Evolutionary conservation across 1,284 basidiomycete species (phyloP).

Genomic region (Phlebopus sp.): DNA sequence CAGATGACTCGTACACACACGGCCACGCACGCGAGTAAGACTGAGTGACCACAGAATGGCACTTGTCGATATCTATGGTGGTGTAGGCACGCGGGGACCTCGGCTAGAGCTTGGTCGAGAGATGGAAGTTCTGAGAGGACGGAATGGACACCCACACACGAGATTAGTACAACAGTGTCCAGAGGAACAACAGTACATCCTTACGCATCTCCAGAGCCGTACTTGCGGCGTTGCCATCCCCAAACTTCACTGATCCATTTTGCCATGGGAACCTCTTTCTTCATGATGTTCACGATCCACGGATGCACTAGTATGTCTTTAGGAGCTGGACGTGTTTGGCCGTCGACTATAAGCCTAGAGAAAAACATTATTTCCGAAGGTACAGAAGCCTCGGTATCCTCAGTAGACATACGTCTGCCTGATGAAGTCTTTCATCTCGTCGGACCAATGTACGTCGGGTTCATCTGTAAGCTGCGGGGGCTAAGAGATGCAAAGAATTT

Average conservation of each 20-base stretch:
- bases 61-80: constrained; percentile 19
- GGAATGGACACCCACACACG: background rate
- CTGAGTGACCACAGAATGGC: background rate
- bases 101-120: constrained; percentile 45
- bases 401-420: constrained; percentile 67
- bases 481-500: constrained; percentile 37
- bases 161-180: background rate
- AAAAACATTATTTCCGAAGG: constrained; percentile 3
- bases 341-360: constrained; percentile 54
- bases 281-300: constrained; percentile 81
- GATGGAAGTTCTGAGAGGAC: constrained; percentile 14
- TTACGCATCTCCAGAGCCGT: constrained; percentile 17
- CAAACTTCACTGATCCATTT: constrained; percentile 90
- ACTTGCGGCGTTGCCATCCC: constrained; percentile 60
- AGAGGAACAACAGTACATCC: constrained; percentile 1
- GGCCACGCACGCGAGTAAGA: background rate
- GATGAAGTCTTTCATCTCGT: constrained; percentile 92
- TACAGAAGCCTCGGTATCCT: constrained; percentile 8
- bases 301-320: constrained; percentile 84
- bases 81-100: constrained; percentile 21
- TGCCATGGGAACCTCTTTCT: constrained; percentile 83
- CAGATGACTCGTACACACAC: constrained; percentile 14
- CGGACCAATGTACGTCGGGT: constrained; percentile 73
- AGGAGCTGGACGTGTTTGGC: constrained; percentile 75
- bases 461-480: constrained; percentile 80